A percentile compares a stretch with the other conserved stretches of the same genome.
phyloP scores from a whole-genome alignment of 495 filamentous ascomycete genomes.

The Annulohypoxylon bovei region DNA sequence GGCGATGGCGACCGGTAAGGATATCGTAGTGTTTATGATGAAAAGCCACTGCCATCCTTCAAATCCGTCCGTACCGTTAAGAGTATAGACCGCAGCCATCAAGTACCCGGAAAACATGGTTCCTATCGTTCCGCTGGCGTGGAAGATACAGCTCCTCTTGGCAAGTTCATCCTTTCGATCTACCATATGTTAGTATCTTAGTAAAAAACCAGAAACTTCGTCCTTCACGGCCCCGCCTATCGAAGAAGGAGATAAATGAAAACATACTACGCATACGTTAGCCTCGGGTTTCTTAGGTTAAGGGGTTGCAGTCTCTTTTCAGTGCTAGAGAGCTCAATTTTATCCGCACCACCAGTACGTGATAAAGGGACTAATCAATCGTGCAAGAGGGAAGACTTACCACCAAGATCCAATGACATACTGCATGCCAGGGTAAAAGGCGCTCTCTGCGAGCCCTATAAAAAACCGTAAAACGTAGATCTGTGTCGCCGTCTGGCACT shows the following conservation, averaged over 20 bases:
- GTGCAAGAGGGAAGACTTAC: constrained; percentile 42
- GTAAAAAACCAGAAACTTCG: background rate
- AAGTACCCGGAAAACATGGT: constrained; percentile 69
- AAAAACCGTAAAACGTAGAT: constrained; percentile 69
- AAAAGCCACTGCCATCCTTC: constrained; percentile 62
- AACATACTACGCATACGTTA: constrained; percentile 26
- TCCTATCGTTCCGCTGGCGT: constrained; percentile 62
- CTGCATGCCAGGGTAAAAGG: constrained; percentile 60
- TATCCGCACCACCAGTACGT: background rate
- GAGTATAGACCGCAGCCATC: constrained; percentile 66
- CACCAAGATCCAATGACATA: constrained; percentile 64
- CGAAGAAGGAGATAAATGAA: background rate
- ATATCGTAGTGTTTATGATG: constrained; percentile 59
- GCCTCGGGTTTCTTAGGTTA: background rate
- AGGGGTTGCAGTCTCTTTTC: too few relatives aligned
- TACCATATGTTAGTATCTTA: constrained; percentile 11
- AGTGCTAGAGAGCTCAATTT: too few relatives aligned
- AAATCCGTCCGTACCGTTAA: constrained; percentile 61
- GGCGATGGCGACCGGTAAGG: constrained; percentile 59
- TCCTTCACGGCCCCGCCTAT: background rate
- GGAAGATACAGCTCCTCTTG: constrained; percentile 72
- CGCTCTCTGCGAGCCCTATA: constrained; percentile 61
- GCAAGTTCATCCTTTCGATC: constrained; percentile 64
- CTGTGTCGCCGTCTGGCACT: constrained; percentile 58
- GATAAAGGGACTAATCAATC: constrained; percentile 49